Percentiles rank a stretch among this genome's conserved stretches.
These are phyloP conservation scores for Citeromyces nyonsensis DNA, from an alignment of 805 yeast genomes.

Conservation along the genomic window DNA sequence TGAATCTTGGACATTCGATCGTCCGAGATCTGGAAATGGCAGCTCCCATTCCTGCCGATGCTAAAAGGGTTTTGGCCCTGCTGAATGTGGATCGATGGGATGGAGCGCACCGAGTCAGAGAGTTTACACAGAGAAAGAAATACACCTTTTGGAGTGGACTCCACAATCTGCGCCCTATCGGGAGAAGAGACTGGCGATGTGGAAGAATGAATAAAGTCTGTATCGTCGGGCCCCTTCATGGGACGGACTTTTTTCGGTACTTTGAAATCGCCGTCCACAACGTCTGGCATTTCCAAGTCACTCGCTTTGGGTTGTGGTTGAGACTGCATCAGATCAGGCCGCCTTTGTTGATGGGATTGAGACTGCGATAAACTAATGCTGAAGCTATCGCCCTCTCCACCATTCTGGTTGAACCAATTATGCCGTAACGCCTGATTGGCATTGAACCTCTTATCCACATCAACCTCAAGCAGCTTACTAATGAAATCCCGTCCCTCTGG, in stretches of 20 bases:
- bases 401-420: slow-evolving; percentile 51
- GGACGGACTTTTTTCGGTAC: background rate
- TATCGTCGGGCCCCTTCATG: too few species aligned
- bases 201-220: background rate
- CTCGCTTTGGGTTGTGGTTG: slow-evolving; percentile 3
- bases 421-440: slow-evolving; percentile 68
- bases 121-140: slow-evolving; percentile 46
- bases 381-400: slow-evolving; percentile 12
- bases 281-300: background rate
- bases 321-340: slow-evolving; percentile 16
- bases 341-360: slow-evolving; percentile 42
- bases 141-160: slow-evolving; percentile 34
- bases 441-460: slow-evolving; percentile 56
- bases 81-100: slow-evolving; percentile 36
- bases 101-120: slow-evolving; percentile 23
- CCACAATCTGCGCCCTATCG: slow-evolving; percentile 18
- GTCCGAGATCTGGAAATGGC: slow-evolving; percentile 51
- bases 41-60: slow-evolving; percentile 57
- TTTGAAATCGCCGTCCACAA: background rate
- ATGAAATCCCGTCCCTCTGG: slow-evolving; percentile 61
- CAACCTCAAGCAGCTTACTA: slow-evolving; percentile 53
- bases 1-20: slow-evolving; percentile 75
- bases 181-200: slow-evolving; percentile 40
- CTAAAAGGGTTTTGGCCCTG: slow-evolving; percentile 54
- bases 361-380: slow-evolving; percentile 50